phyloP scores from a whole-genome alignment of 257 asterid species.

The Ballota nigra region DNA sequence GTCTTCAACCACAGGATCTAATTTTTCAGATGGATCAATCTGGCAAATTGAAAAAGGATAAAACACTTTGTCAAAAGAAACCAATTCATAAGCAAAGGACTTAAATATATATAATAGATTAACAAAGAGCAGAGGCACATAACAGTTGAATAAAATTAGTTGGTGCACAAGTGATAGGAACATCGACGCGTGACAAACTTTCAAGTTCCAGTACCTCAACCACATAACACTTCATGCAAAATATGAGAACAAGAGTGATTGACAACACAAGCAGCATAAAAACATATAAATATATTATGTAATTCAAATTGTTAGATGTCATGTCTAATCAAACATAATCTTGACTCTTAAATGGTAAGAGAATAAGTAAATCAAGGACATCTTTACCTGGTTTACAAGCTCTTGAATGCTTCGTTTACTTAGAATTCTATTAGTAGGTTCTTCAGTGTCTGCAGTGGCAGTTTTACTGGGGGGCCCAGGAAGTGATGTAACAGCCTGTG shows the following conservation, averaged over 20 bases:
- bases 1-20: slow-evolving; percentile 87
- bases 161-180: not conserved
- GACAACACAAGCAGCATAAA: slow-evolving; percentile 13
- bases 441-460: slow-evolving; percentile 54
- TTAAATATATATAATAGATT: not conserved
- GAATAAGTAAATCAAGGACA: slow-evolving; percentile 1
- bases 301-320: not conserved
- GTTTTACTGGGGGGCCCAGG: slow-evolving; percentile 39
- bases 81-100: not conserved
- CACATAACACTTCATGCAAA: not conserved
- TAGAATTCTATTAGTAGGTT: slow-evolving; percentile 53
- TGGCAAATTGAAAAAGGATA: slow-evolving; percentile 31
- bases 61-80: slow-evolving; percentile 15
- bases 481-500: slow-evolving; percentile 41
- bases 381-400: slow-evolving; percentile 65
- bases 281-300: not conserved
- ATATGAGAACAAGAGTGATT: not conserved
- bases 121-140: not conserved
- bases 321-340: not conserved
- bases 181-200: not conserved
- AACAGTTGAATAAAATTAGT: not conserved
- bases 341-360: not conserved
- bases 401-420: slow-evolving; percentile 89
- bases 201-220: not conserved
- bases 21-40: slow-evolving; percentile 87